phyloP scores from a whole-genome alignment of 192 early-diverging fungal species.

The Linderina pennispora region DNA sequence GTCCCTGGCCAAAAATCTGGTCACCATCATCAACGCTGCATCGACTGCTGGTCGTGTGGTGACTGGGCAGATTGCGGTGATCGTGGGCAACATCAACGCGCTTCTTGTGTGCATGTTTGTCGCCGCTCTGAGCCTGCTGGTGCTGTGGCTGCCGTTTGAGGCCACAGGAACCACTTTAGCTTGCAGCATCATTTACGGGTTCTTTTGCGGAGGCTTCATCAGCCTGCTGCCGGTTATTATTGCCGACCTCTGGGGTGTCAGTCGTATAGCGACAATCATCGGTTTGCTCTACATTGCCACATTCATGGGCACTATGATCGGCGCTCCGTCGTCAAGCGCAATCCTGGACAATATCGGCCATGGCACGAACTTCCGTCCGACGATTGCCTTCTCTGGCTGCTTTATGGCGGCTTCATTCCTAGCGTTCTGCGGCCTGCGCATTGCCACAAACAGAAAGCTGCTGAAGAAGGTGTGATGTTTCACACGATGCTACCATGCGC shows the following conservation, averaged over 20 bases:
- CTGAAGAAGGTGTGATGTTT: too few relatives aligned
- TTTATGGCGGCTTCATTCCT: too few relatives aligned
- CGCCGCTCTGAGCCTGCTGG: constrained; percentile 11
- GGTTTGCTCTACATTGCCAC: constrained; percentile 38
- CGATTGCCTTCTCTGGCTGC: neutral
- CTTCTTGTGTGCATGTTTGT: constrained; percentile 26
- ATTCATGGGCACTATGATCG: constrained; percentile 16
- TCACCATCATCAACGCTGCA: constrained; percentile 51
- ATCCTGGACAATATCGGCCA: constrained; percentile 15
- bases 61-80: constrained; percentile 48
- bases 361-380: neutral
- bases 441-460: too few relatives aligned
- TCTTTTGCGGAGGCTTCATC: constrained; percentile 32
- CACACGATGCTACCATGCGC: too few relatives aligned
- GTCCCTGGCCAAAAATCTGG: constrained; percentile 28
- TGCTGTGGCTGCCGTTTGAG: constrained; percentile 37
- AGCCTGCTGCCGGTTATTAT: constrained; percentile 23
- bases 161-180: constrained; percentile 11
- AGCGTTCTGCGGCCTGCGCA: too few relatives aligned
- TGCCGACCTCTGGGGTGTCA: constrained; percentile 30
- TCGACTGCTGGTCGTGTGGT: constrained; percentile 49
- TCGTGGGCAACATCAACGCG: constrained; percentile 47
- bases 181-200: constrained; percentile 29
- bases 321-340: constrained; percentile 23
- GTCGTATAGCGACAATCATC: constrained; percentile 36